Base-by-base conservation (phyloP, 495 filamentous ascomycete genomes). In the Xylaria flabelliformis region DNA sequence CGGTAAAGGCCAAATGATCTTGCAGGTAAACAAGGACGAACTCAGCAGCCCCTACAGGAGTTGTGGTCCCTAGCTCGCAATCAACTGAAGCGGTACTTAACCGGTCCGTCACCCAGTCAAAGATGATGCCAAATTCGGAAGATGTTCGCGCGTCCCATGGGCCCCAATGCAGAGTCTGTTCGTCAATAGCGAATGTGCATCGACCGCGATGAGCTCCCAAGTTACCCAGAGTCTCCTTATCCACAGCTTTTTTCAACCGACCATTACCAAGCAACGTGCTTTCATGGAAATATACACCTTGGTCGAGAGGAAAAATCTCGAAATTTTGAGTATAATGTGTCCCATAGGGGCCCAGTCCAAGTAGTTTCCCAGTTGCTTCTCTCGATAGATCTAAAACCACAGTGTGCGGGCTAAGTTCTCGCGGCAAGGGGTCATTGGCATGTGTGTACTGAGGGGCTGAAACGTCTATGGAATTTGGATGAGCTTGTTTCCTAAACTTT, bases 251-350 rank as follows among this genome's bases (percentile, higher is more conserved):
- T 48, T 76, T 76, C 64, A 97, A 85, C 29, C 88, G 85, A 0
- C 92, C 93, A 74, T 89, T 90, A 19, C 94, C 94, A 63, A 97
- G 85, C 63, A 97, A 86, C 13, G 94, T 94, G 62, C 81, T 86
- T 74, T 91, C 83, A 74, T 95, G 93, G 74, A 97, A 96, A 79
- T 86, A 96, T 1, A 90, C 91, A 0, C 91, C 93, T 13, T 80
- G 68, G 56, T 83, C 85, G 32, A 97, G 81, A 34, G 93, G 91
- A 51, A 83, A 84, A 39, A 94, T 79, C 64, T 92, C 91, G 71
- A 98, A 97, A 73, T 93, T 89, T 15, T 90, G 84, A 0, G 92
- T 87, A 76, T 97, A 97, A 29, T 84, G 83, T 12, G 90, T 85
- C 32, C 91, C 90, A 74, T 85, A 88, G 1, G 86, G 86, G 2